A percentile compares a stretch with the other conserved stretches of the same genome.
Conservation (phyloP, 2,329 filamentous ascomycete species). For the Epichloe coenophiala region DNA sequence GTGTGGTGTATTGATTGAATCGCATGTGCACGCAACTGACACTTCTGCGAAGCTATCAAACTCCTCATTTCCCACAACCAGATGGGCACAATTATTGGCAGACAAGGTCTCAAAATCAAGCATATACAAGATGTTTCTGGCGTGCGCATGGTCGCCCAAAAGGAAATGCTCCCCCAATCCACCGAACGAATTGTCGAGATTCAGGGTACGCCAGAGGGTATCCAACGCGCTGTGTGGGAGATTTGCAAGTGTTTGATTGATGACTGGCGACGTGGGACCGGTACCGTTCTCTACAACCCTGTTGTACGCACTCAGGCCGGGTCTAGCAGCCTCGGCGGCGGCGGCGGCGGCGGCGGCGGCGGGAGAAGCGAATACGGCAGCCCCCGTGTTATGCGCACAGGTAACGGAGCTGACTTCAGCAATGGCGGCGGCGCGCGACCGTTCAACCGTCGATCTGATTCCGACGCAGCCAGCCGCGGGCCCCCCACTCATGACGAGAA, state of each 20-base stretch:
- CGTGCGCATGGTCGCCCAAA: conserved; percentile 98
- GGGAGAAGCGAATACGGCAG: conserved; percentile 41
- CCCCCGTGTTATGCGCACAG: conserved; percentile 79
- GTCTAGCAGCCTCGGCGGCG: conserved; percentile 31
- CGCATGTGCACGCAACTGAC: neutral
- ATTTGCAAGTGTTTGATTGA: conserved; percentile 98
- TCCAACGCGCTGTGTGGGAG: conserved; percentile 94
- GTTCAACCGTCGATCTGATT: conserved; percentile 69
- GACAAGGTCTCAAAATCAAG: conserved; percentile 96
- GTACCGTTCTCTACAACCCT: conserved; percentile 95
- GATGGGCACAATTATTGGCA: conserved; percentile 98
- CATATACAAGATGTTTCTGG: conserved; percentile 95
- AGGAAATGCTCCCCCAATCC: conserved; percentile 98
- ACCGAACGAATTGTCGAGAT: conserved; percentile 97
- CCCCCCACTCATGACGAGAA: conserved; percentile 88
- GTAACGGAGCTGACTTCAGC: conserved; percentile 95
- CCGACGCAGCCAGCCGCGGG: conserved; percentile 65
- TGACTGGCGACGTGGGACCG: conserved; percentile 93
- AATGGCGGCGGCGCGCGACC: conserved; percentile 53
- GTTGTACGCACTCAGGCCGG: conserved; percentile 69
- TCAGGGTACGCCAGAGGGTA: conserved; percentile 85
- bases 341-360: conserved; percentile 14
- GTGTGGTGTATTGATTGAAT: neutral
- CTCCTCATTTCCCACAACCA: conserved; percentile 98
- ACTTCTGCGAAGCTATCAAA: conserved; percentile 61